Conservation (phyloP, 768 basidiomycete species). For the Myochromella boudieri region DNA sequence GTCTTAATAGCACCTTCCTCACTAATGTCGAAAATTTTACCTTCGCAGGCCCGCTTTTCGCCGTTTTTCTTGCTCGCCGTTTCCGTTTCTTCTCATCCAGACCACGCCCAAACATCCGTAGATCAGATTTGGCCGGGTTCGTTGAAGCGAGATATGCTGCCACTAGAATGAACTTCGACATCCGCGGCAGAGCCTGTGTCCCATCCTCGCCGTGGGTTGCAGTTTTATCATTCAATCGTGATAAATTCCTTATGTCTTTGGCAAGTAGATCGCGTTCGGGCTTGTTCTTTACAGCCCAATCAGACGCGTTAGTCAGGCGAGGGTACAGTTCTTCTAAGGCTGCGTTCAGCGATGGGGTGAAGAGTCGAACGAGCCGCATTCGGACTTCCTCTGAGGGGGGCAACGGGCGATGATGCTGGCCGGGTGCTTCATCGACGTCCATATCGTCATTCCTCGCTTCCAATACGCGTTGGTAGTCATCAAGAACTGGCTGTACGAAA, state of each 20-base stretch:
- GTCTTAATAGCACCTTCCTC: too few species aligned
- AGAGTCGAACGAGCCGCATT: conserved; percentile 63
- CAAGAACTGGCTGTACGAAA: conserved; percentile 68
- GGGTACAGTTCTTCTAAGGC: conserved; percentile 73
- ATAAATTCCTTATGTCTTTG: conserved; percentile 21
- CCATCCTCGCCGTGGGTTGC: conserved; percentile 11
- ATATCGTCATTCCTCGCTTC: conserved; percentile 16
- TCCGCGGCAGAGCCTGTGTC: conserved; percentile 49
- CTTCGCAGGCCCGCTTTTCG: conserved; percentile 37
- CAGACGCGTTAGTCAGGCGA: conserved; percentile 58
- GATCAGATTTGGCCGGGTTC: conserved; percentile 78
- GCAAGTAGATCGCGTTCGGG: conserved; percentile 42
- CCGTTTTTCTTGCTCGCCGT: conserved; percentile 40
- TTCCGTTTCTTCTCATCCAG: conserved; percentile 63
- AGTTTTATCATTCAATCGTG: conserved; percentile 1
- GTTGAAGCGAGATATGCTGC: conserved; percentile 70
- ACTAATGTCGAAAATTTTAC: too few species aligned
- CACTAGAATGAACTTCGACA: conserved; percentile 37
- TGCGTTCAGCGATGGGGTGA: conserved; percentile 58
- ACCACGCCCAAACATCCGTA: conserved; percentile 81
- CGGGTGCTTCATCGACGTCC: conserved; percentile 22
- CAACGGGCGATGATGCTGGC: conserved; percentile 22
- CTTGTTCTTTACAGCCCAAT: conserved; percentile 58
- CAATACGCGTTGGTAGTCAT: conserved; percentile 34
- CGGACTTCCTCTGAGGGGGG: conserved; percentile 57